These are phyloP conservation scores for Cytospora mali DNA, from an alignment of 2,329 filamentous ascomycete genomes.

Conservation along the genomic window DNA sequence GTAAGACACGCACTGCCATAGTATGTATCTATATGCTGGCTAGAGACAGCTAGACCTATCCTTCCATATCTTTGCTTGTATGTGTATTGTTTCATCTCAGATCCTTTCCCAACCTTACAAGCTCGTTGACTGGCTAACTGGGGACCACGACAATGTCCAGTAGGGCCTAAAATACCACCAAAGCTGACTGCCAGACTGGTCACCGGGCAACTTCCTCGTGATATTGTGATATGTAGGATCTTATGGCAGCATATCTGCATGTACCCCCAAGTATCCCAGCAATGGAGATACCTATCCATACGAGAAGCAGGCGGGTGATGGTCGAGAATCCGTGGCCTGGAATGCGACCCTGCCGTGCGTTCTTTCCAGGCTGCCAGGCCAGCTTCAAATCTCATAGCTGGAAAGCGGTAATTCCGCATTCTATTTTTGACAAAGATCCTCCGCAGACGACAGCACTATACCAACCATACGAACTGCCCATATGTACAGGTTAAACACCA, in stretches of 20 bases:
- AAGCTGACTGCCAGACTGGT: slow-evolving; percentile 15
- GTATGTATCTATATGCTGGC: no score
- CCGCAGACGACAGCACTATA: not conserved
- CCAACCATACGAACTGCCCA: not conserved
- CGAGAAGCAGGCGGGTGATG: not conserved
- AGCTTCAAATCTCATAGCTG: not conserved
- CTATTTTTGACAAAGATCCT: slow-evolving; percentile 20
- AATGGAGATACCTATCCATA: not conserved
- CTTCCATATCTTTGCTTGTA: not conserved
- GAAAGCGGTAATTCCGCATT: slow-evolving; percentile 7
- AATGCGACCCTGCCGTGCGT: slow-evolving; percentile 13
- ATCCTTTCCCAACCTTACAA: no score
- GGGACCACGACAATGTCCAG: slow-evolving; percentile 1
- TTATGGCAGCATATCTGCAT: not conserved
- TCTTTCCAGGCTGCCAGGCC: no score
- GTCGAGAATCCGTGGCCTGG: not conserved
- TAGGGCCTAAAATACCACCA: not conserved
- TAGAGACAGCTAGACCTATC: no score
- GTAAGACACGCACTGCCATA: no score
- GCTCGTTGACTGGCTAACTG: not conserved
- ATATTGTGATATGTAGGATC: no score
- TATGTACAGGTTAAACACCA: not conserved
- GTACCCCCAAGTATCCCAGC: no score
- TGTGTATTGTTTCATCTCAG: no score
- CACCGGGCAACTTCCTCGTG: slow-evolving; percentile 1